Evolutionary conservation across 106 monocot species (phyloP), one percentile per base, ranked within the genome.

Genomic region (Apostasia shenzhenica): DNA sequence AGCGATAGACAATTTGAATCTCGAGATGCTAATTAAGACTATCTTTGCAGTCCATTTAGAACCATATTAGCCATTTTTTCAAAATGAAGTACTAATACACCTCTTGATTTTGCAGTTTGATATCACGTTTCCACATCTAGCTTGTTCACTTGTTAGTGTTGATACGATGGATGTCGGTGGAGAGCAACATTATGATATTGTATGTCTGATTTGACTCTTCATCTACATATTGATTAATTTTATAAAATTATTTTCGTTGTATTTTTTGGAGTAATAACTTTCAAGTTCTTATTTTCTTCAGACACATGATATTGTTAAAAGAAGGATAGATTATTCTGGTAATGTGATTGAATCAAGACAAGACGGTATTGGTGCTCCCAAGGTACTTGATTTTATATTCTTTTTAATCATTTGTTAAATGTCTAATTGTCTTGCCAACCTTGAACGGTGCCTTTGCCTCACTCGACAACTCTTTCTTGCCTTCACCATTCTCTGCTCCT

Each of bases 161-260:
- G 93, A 94, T 76, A 82, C 93, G 41, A 79, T 86, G 84, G 93
- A 94, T 78, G 84, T 94, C 54, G 90, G 89, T 74, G 90, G 90
- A 40, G 90, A 90, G 55, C 86, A 86, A 54, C 90, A 90, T 68
- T 81, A 86, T 72, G 81, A 86, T 73, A 83, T 90, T 55, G 90
- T 90, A 83, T 49, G 83, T 74, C 8, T 48, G 46, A 26, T 14
- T 48, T 63, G 26, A 26, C 26, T 63, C 42, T 3, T 63, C 10
- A 45, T n/a, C 45, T 13, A 45, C 45, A 12, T 45, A n/a, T 13
- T 13, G 11, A 63, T 3, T 59, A 45, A 5, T 5, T 26, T 65
- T 48, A 49, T 65, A 6, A 48, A 14, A 39, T 12, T 65, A 14
- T 48, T 65, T 43, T 44, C 67, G 41, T 11, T 43, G 37, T 71